Percentiles rank a stretch among this genome's conserved stretches.
Conservation (phyloP, 2,329 filamentous ascomycete genomes). For the Pyricularia grisea region DNA sequence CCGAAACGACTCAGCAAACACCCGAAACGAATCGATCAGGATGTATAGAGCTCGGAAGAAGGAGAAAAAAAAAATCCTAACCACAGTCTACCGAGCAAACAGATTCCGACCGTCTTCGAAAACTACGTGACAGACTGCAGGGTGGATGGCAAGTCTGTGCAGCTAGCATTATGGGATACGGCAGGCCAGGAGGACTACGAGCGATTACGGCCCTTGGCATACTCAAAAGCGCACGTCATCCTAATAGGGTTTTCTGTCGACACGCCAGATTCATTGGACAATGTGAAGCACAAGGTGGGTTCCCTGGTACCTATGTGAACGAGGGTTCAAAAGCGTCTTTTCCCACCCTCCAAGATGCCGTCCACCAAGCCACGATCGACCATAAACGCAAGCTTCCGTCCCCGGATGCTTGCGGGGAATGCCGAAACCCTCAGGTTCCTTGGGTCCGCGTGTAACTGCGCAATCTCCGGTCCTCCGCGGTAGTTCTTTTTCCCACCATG, state of each 20-base stretch:
- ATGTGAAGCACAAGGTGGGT: constrained; percentile 90
- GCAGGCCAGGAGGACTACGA: constrained; percentile 99
- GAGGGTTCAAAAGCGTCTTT: not conserved
- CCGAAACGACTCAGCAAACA: not conserved
- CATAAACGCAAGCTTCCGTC: not conserved
- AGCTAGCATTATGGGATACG: constrained; percentile 98
- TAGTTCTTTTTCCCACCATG: constrained; percentile 5
- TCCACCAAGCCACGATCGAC: constrained; percentile 1
- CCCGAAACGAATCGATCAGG: not conserved
- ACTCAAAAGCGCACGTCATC: constrained; percentile 95
- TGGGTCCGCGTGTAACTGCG: constrained; percentile 1
- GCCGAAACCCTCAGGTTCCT: not conserved
- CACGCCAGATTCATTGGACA: constrained; percentile 90
- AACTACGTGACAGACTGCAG: constrained; percentile 99
- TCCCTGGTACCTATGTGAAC: not conserved
- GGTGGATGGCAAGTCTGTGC: constrained; percentile 97
- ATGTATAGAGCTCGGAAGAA: not conserved
- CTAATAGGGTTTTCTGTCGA: constrained; percentile 94
- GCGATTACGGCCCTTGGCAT: constrained; percentile 84
- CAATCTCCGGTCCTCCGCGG: not conserved
- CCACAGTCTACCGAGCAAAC: constrained; percentile 10
- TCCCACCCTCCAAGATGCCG: not conserved
- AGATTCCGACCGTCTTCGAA: constrained; percentile 97
- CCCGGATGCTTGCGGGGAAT: not conserved
- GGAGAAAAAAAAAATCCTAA: not conserved